Evolutionary conservation across 768 basidiomycete species (phyloP).

Genomic region (Leccinum subgranulosum): DNA sequence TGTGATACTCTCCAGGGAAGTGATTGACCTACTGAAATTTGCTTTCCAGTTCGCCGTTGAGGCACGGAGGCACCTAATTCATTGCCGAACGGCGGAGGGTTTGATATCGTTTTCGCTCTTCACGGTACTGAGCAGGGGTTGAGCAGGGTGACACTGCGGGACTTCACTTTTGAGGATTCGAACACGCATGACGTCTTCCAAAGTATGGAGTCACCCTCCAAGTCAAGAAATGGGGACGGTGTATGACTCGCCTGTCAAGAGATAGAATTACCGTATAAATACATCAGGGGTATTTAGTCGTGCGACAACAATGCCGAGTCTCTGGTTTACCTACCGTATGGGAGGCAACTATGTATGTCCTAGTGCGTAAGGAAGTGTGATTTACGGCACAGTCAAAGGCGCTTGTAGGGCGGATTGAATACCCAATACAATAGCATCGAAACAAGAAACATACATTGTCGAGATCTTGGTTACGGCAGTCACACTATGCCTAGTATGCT

Average conservation of each 20-base stretch:
- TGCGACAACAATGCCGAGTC: not conserved
- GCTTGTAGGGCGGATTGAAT: no score
- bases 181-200: not conserved
- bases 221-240: not conserved
- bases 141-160: not conserved
- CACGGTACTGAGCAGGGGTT: not conserved
- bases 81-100: not conserved
- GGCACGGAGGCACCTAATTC: not conserved
- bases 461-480: not conserved
- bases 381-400: no score
- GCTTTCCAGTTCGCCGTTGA: not conserved
- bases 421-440: not conserved
- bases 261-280: no score
- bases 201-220: not conserved
- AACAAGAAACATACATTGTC: not conserved
- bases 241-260: no score
- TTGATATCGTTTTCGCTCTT: not conserved
- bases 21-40: not conserved
- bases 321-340: not conserved
- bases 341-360: not conserved
- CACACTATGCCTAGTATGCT: not conserved
- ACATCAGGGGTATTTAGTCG: no score
- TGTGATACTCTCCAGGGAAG: slow-evolving; percentile 52
- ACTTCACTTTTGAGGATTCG: not conserved
- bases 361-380: no score